Percentiles rank a stretch among this genome's conserved stretches.
Conservation (phyloP, 352 stramenopile species). For the Aphanomyces cochlioides region DNA sequence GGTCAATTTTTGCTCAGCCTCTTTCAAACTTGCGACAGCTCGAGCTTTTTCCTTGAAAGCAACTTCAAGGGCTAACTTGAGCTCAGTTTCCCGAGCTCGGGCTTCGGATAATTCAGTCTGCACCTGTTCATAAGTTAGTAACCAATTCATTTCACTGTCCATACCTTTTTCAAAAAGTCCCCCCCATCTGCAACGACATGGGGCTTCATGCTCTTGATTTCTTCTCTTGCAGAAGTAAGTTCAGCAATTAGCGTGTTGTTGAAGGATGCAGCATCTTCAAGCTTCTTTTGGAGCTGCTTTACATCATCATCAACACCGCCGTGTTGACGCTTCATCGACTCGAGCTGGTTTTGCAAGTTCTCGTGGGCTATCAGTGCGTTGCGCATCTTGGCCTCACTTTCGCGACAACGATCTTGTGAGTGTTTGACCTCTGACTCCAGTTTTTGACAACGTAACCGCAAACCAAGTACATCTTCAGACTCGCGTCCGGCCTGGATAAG, state of each 20-base stretch:
- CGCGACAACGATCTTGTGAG: background rate
- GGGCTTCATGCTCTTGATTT: no score
- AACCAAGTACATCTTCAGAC: background rate
- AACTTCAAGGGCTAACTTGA: background rate
- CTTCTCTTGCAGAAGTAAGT: background rate
- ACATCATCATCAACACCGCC: background rate
- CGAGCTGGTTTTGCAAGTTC: background rate
- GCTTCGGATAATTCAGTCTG: background rate
- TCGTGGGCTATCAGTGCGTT: background rate
- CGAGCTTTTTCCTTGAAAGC: background rate
- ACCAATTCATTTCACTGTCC: no score
- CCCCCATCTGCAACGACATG: no score
- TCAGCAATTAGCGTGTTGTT: background rate
- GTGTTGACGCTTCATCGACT: background rate
- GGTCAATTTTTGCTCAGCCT: no score
- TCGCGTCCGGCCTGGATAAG: background rate
- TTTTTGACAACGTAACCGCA: constrained; percentile 1
- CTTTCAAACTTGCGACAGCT: no score
- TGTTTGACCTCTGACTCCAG: background rate
- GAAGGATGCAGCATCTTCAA: background rate
- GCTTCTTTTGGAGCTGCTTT: background rate
- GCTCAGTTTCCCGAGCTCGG: background rate
- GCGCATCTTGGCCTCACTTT: background rate
- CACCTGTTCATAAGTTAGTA: no score
- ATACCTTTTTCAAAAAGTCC: no score